Evolutionary conservation across 768 basidiomycete species (phyloP), one percentile per base, ranked within the genome.

Genomic region (Collybia nuda): DNA sequence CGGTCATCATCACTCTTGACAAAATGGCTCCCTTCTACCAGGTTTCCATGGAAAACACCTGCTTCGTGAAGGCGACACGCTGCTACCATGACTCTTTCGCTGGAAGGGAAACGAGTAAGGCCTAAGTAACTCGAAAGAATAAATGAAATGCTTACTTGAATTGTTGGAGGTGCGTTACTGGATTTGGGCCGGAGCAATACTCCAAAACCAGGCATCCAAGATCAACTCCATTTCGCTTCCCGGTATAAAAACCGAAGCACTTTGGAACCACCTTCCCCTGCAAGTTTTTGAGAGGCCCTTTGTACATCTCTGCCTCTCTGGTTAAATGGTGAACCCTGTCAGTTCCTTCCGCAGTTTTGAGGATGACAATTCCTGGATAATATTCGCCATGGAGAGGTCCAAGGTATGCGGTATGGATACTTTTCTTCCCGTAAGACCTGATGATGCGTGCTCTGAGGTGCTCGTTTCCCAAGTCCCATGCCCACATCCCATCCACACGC

Each of bases 231-330:
- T 62, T 26, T 1, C 62, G 51, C n/a, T 57, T 62, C 14, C 67
- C 65, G 21, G 57, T 56, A 53, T 58, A 78, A 22, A 69, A 63
- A 1, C 75, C 73, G 49, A 68, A 69, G 53, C 62, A 71, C n/a
- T 45, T 57, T 8, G 75, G 76, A 1, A 76, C 69, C 7, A 69
- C 63, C 7, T 19, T 56, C 5, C 74, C 74, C 48, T 78, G 75
- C 5, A 76, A 61, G 7, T 50, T 44, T 26, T 40, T 37, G 24
- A 76, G 62, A 18, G 67, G 59, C 8, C 61, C 57, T 44, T 58
- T 48, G 53, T 76, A 76, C 26, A 74, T 55, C 14, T 53, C 55
- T 2, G 64, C 63, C 50, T 78, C 76, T 14, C 59, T 56, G 14
- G 59, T 51, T 11, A 76, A 54, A 6, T 51, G 53, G 9, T 59